A percentile compares a stretch with the other conserved stretches of the same genome.
Conservation (phyloP, 2,329 filamentous ascomycete species). For the Daldinia sp. region DNA sequence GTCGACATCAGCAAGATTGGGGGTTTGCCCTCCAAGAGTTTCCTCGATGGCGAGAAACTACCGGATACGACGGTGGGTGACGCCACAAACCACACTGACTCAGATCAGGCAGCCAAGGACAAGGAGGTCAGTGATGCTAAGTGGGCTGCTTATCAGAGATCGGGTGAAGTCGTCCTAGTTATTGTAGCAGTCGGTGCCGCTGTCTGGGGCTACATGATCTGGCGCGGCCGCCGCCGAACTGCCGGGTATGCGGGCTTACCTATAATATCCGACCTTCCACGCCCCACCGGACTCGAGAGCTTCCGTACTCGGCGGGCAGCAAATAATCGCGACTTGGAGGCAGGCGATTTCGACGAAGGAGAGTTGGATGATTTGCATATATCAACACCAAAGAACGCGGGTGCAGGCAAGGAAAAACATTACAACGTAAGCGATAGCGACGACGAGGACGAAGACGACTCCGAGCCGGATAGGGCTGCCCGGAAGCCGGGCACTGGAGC, state of each 20-base stretch:
- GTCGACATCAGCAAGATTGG: slow-evolving; percentile 92
- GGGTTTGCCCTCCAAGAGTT: slow-evolving; percentile 78
- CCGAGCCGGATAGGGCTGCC: slow-evolving; percentile 31
- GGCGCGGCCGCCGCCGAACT: slow-evolving; percentile 66
- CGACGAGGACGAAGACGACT: slow-evolving; percentile 39
- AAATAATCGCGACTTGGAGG: slow-evolving; percentile 62
- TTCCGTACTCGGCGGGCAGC: slow-evolving; percentile 56
- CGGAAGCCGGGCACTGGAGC: background rate
- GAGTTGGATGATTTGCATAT: slow-evolving; percentile 69
- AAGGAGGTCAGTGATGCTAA: slow-evolving; percentile 81
- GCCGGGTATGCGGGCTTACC: slow-evolving; percentile 63
- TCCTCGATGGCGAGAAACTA: slow-evolving; percentile 85
- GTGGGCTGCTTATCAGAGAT: slow-evolving; percentile 88
- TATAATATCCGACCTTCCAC: slow-evolving; percentile 49
- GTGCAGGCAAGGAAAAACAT: slow-evolving; percentile 50
- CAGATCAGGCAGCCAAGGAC: slow-evolving; percentile 72
- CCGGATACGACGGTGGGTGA: slow-evolving; percentile 79
- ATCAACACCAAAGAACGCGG: slow-evolving; percentile 54
- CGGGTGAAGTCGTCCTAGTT: slow-evolving; percentile 84
- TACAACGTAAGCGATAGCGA: slow-evolving; percentile 63
- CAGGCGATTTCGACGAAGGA: slow-evolving; percentile 71
- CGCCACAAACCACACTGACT: slow-evolving; percentile 67
- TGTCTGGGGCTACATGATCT: slow-evolving; percentile 78
- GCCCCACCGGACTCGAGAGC: slow-evolving; percentile 52
- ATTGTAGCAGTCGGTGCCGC: slow-evolving; percentile 78